Evolutionary conservation across 148 eudicot species (phyloP).

Genomic region (Persicaria tinctoria): DNA sequence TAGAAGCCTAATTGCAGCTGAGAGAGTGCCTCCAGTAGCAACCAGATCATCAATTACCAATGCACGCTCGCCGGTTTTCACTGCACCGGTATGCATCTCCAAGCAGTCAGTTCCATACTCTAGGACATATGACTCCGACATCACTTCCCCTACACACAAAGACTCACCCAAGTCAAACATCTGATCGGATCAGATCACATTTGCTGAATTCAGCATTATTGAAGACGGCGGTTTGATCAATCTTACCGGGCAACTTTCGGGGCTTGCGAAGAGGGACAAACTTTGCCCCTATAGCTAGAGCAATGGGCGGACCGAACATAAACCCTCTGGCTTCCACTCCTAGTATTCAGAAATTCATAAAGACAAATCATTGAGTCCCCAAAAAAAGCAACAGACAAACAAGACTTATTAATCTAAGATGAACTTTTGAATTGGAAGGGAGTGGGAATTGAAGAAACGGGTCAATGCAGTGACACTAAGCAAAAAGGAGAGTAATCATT

Average conservation of each 20-base stretch:
- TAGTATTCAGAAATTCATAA: constrained; percentile 13
- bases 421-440: neutral
- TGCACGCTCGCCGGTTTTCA: constrained; percentile 70
- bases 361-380: constrained; percentile 4
- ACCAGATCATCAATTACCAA: constrained; percentile 82
- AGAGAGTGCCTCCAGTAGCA: constrained; percentile 90
- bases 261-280: constrained; percentile 61
- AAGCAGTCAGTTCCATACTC: constrained; percentile 84
- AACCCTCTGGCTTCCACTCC: constrained; percentile 77
- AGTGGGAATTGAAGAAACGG: neutral
- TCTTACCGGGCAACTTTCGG: constrained; percentile 35
- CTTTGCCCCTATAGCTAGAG: constrained; percentile 63
- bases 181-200: neutral
- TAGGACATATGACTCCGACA: constrained; percentile 66
- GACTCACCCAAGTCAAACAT: neutral
- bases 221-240: neutral
- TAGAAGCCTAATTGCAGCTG: constrained; percentile 73
- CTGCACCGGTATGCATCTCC: constrained; percentile 87
- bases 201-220: neutral
- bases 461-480: constrained; percentile 3
- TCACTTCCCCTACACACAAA: constrained; percentile 53
- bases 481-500: constrained; percentile 1
- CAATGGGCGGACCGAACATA: constrained; percentile 58
- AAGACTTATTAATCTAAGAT: neutral
- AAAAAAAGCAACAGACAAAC: neutral